Conservation (phyloP, 345 rosid genomes). For the Eucalyptus erythrocorys region DNA sequence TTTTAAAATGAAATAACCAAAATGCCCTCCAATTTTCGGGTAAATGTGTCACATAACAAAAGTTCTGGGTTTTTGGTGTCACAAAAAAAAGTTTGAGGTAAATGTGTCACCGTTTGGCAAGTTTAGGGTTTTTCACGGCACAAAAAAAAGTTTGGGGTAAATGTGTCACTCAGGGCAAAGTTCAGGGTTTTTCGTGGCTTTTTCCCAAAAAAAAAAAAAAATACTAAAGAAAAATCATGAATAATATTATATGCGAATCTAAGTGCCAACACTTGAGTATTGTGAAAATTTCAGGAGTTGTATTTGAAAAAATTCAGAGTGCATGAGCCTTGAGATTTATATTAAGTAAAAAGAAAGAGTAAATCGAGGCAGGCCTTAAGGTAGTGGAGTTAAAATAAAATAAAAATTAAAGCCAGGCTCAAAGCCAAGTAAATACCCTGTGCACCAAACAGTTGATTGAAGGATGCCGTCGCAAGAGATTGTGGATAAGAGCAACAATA, state of each 20-base stretch:
- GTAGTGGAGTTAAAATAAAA: not conserved
- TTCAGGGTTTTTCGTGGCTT: no score
- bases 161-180: no score
- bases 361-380: not conserved
- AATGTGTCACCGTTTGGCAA: no score
- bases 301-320: not conserved
- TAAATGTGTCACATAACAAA: no score
- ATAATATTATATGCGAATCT: not conserved
- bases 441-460: slow-evolving; percentile 91
- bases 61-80: no score
- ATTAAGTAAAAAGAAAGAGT: not conserved
- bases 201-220: no score
- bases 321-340: not conserved
- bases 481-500: slow-evolving; percentile 74
- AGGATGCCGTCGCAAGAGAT: slow-evolving; percentile 83
- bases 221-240: not conserved
- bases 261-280: not conserved
- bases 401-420: not conserved
- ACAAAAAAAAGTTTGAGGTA: no score
- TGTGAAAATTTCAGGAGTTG: not conserved
- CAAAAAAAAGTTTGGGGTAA: no score
- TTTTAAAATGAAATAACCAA: no score
- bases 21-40: no score
- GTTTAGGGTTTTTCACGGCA: no score
- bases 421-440: slow-evolving; percentile 21